phyloP scores from a whole-genome alignment of 106 monocot genomes.

The Allium cepa region DNA sequence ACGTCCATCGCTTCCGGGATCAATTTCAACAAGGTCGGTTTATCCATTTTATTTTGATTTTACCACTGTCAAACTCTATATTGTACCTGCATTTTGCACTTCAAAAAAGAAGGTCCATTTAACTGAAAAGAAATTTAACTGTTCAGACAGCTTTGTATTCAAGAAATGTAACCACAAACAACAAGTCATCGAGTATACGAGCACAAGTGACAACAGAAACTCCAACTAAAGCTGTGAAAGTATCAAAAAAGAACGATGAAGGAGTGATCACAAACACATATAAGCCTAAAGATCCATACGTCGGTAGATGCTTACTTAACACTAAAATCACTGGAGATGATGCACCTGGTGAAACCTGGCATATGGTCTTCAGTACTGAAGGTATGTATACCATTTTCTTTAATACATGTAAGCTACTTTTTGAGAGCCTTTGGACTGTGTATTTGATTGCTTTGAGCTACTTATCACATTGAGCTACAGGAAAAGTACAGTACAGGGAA shows the following conservation, averaged over 20 bases:
- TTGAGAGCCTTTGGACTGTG: not conserved
- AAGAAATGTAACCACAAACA: slow-evolving; percentile 4
- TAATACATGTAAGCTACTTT: not conserved
- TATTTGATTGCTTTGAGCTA: not conserved
- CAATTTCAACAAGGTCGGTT: slow-evolving; percentile 28
- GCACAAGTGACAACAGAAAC: slow-evolving; percentile 70
- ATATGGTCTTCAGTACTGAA: slow-evolving; percentile 98
- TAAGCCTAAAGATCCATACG: slow-evolving; percentile 79
- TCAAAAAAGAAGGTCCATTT: not conserved
- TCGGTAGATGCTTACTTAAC: slow-evolving; percentile 81
- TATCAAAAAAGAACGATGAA: slow-evolving; percentile 79
- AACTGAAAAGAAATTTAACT: not conserved
- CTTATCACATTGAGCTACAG: slow-evolving; percentile 12
- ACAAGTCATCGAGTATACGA: slow-evolving; percentile 13
- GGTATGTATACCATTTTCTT: slow-evolving; percentile 19
- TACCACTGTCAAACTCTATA: not conserved
- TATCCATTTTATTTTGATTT: not conserved
- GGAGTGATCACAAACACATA: slow-evolving; percentile 78
- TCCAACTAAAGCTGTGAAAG: slow-evolving; percentile 51
- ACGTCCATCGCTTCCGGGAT: slow-evolving; percentile 26
- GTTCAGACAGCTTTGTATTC: slow-evolving; percentile 19
- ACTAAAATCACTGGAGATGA: slow-evolving; percentile 98
- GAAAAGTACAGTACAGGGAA: slow-evolving; percentile 89
- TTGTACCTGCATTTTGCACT: not conserved
- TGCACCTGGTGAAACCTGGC: slow-evolving; percentile 99